Evolutionary conservation across 1,139 yeast genomes (phyloP), one percentile per base, ranked within the genome.

Genomic region (Sugiyamaella sp.): DNA sequence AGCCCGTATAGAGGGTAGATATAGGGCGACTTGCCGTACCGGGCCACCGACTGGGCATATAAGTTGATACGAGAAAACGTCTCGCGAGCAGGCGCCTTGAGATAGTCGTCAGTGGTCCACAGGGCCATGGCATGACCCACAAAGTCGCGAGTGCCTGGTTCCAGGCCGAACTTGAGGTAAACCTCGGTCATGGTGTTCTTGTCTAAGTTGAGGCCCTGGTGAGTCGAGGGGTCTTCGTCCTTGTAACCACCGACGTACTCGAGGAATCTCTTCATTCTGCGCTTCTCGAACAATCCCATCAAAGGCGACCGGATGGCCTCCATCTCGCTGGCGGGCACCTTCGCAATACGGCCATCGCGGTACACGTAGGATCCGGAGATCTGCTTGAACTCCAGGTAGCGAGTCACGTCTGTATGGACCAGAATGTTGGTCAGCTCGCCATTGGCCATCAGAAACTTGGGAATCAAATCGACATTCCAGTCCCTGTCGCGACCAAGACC

Each of bases 51-150:
- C 64, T 88, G 89, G 47, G 89, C 86, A 67, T 93, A 93, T 62
- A 93, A 79, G 53, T 89, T 73, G 58, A 93, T 83, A 70, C 99
- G 80, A 68, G 91, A 95, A 65, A 87, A 82, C 14, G 97, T 85
- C 66, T 93, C 97, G 68, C 97, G 82, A 3, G 97, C 97, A 6
- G 96, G 97, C 71, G 89, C 85, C 60, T 78, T 80, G 67, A 93
- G 75, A 71, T 93, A 93, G 57, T 89, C 93, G 67, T 93, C 99
- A 63, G 90, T 91, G 27, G 95, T 81, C 87, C 96, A 91, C 58
- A 93, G 80, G 5, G 98, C 99, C 99, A 93, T 95, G 16, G 99
- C 95, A 71, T 93, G 99, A 42, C 99, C 99, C 63, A 95, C 88
- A 67, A 93, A 93, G 71, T 95, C 98, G 67, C 89, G 86, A 29